Conservation (phyloP, 495 filamentous ascomycete species). For the Trichoderma parareesei region DNA sequence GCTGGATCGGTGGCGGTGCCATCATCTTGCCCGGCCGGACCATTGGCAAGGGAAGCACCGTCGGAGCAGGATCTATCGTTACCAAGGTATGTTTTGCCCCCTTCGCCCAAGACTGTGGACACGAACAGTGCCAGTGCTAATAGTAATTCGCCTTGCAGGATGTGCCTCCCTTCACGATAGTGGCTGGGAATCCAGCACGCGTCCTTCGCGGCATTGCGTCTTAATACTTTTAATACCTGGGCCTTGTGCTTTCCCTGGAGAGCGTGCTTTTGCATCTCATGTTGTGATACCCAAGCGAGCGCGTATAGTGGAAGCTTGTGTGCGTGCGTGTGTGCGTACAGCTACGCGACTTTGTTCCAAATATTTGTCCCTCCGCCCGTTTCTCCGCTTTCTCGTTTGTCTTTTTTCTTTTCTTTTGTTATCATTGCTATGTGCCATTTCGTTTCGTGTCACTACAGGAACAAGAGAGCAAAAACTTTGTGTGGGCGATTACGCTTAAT, state of each 20-base stretch:
- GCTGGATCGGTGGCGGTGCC: constrained; percentile 60
- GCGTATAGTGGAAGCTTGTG: background rate
- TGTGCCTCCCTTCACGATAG: constrained; percentile 18
- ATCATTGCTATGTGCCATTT: background rate
- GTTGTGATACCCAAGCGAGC: constrained; percentile 7
- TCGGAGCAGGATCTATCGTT: constrained; percentile 82
- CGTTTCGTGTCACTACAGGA: background rate
- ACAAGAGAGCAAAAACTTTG: constrained; percentile 2
- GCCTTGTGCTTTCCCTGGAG: constrained; percentile 1
- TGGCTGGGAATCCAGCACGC: constrained; percentile 12
- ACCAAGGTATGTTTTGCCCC: constrained; percentile 56
- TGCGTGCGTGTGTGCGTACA: background rate
- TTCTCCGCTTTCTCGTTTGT: background rate
- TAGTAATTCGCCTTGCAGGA: constrained; percentile 17
- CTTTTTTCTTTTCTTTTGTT: background rate
- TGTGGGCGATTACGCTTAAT: constrained; percentile 1
- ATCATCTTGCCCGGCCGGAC: constrained; percentile 77
- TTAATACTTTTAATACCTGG: background rate
- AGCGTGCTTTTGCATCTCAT: background rate
- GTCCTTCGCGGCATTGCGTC: constrained; percentile 13
- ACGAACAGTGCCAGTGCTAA: background rate
- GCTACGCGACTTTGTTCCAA: background rate
- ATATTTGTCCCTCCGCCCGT: background rate
- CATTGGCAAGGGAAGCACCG: constrained; percentile 68
- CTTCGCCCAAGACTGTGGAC: background rate